Evolutionary conservation across 2,329 filamentous ascomycete species (phyloP), one percentile per base, ranked within the genome.

Genomic region (Microsporum canis): DNA sequence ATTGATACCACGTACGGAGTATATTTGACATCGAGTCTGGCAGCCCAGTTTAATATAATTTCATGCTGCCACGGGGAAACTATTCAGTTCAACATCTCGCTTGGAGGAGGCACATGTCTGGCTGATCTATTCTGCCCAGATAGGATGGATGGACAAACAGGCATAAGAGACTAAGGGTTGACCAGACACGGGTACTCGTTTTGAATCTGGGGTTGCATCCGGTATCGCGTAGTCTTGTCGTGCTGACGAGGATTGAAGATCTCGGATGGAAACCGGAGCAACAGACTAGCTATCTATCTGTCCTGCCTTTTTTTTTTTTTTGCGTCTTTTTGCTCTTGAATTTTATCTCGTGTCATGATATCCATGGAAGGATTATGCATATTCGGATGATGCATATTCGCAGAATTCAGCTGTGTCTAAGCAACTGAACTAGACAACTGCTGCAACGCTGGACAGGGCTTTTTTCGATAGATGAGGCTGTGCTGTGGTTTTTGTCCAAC

Each of bases 41-140:
- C 51, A 36, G 51, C 51, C 51, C 51, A 36, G 4, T 36, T 55
- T 38, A 55, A 55, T 55, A 55, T 55, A 55, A n/a, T 34, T 17
- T 36, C 14, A 33, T 55, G 33, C 51, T 55, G 33, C 51, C 51
- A 55, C 51, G 31, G 27, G 31, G 51, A n/a, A 55, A n/a, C 29
- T 27, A 55, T 55, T n/a, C 31, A 36, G 33, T 29, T 51, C 23
- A 8, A 27, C 27, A 27, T 14, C 45, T 51, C 45, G 23, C 45
- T 31, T 51, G 45, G 27, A 51, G 23, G 45, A n/a, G 23, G 14
- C 45, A 51, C 45, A 31, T 14, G 51, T 36, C 49, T 31, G 49
- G 49, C 33, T 4, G 45, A 51, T 10, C 39, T 33, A 23, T 51
- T 51, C 8, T 12, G 10, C 12, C 45, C 45, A 31, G 8, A 51